A percentile compares a stretch with the other conserved stretches of the same genome.
Evolutionary conservation across 2,329 filamentous ascomycete species (phyloP).

Genomic region (Penicillium capsulatum): DNA sequence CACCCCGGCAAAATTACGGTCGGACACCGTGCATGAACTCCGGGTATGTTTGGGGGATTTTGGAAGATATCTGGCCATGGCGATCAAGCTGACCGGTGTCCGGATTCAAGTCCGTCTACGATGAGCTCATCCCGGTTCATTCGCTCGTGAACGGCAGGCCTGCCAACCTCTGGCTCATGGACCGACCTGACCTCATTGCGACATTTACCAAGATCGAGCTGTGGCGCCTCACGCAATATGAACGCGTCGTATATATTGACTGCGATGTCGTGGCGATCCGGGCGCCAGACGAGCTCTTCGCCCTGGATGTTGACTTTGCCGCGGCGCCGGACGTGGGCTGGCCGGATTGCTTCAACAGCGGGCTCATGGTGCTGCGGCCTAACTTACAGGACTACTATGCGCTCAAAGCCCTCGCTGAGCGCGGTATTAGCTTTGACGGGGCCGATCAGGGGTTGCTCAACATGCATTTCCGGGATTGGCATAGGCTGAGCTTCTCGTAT

Average conservation of each 20-base stretch:
- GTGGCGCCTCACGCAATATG: conserved; percentile 86
- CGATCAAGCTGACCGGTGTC: conserved; percentile 12
- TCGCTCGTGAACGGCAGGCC: conserved; percentile 72
- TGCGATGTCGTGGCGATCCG: conserved; percentile 87
- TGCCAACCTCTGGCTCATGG: conserved; percentile 85
- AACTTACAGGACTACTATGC: conserved; percentile 85
- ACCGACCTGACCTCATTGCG: conserved; percentile 81
- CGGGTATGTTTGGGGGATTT: conserved; percentile 49
- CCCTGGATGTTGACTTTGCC: conserved; percentile 57
- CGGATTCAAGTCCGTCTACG: conserved; percentile 65
- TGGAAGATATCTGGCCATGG: no score
- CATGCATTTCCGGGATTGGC: conserved; percentile 83
- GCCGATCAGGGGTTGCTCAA: conserved; percentile 95
- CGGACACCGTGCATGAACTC: conserved; percentile 72
- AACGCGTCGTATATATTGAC: conserved; percentile 90
- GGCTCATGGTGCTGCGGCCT: conserved; percentile 86
- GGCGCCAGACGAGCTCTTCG: conserved; percentile 89
- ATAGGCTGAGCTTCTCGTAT: conserved; percentile 89
- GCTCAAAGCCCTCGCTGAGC: conserved; percentile 74
- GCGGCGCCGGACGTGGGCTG: conserved; percentile 93
- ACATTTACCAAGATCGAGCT: conserved; percentile 95
- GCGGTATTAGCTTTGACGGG: conserved; percentile 91
- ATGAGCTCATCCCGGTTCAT: conserved; percentile 81
- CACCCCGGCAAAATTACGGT: conserved; percentile 72
- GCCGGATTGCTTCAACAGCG: conserved; percentile 98